Evolutionary conservation across 176 grass and related monocot species (phyloP), one percentile per base, ranked within the genome.

Genomic region (Eragrostis curvula): DNA sequence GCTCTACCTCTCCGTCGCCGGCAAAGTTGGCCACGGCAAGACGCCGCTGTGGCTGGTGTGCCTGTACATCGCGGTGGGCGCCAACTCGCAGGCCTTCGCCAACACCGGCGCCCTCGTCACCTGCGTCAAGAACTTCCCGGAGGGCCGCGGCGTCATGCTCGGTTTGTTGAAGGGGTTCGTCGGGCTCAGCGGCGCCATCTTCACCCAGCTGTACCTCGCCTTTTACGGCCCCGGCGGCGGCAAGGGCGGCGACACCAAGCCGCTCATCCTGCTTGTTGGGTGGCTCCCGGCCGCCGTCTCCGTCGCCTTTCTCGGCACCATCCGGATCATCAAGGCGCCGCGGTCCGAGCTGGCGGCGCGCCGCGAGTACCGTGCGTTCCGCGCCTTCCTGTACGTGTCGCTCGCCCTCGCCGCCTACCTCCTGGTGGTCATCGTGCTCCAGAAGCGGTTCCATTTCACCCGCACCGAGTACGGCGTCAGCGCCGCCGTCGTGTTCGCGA

Each of bases 11-110:
- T 73, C 89, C 47, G 81, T 84, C 85, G 64, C 89, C 12, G 85
- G 70, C 9, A 45, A 14, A 0, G 70, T 48, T 1, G 9, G n/a
- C 70, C 29, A 61, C 3, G 14, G 44, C 7, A 1, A 6, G 18
- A 24, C 85, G 1, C 80, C 59, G 21, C 69, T 91, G 20, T 93
- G 89, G 94, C 84, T 89, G 36, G 76, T 94, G 60, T 97, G 91
- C 89, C 82, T 94, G 66, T 94, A 89, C 78, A 97, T 97, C 75
- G 84, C 78, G 77, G 51, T 91, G 49, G 91, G 91, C 36, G 89
- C 94, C 53, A 97, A 97, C 84, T 97, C 94, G 41, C 94, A 97
- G 85, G 65, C 90, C 13, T 96, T 96, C 53, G 79, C 93, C 75
- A 96, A 96, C 83, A 96, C 90, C 41, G 89, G 94, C 36, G 87